phyloP scores from a whole-genome alignment of 2,329 filamentous ascomycete species.

The Fusarium sublunatum region DNA sequence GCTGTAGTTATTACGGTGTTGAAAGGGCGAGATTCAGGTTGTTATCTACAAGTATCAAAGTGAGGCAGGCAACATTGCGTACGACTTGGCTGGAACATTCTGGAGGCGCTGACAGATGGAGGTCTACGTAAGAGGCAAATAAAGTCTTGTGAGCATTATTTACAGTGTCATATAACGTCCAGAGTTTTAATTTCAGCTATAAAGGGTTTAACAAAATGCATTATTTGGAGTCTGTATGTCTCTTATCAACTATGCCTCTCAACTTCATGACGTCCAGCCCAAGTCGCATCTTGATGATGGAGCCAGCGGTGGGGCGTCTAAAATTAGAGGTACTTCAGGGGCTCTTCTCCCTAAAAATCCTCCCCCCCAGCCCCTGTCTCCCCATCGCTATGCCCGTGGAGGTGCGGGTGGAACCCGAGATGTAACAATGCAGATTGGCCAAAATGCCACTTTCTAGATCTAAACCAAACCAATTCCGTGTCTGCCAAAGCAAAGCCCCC shows the following conservation, averaged over 20 bases:
- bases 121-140: constrained; percentile 14
- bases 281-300: constrained; percentile 15
- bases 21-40: constrained; percentile 1
- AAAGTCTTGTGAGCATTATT: background rate
- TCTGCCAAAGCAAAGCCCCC: constrained; percentile 23
- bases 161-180: background rate
- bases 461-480: constrained; percentile 32
- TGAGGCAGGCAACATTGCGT: constrained; percentile 43
- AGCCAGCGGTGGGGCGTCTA: constrained; percentile 32
- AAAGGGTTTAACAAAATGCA: background rate
- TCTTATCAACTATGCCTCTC: background rate
- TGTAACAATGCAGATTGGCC: constrained; percentile 37
- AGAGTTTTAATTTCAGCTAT: background rate
- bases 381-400: constrained; percentile 27
- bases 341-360: constrained; percentile 17
- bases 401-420: constrained; percentile 16
- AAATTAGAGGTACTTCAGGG: constrained; percentile 42
- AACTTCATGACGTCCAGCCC: constrained; percentile 31
- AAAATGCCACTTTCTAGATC: constrained; percentile 15
- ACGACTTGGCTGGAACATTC: constrained; percentile 44
- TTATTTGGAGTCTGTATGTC: too few species aligned
- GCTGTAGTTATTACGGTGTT: constrained; percentile 3
- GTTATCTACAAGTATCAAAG: constrained; percentile 1
- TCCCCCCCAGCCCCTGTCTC: constrained; percentile 32
- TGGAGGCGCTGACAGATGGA: constrained; percentile 30